A percentile compares a stretch with the other conserved stretches of the same genome.
Conservation (phyloP, 768 basidiomycete species). For the Gymnopilus junonius region DNA sequence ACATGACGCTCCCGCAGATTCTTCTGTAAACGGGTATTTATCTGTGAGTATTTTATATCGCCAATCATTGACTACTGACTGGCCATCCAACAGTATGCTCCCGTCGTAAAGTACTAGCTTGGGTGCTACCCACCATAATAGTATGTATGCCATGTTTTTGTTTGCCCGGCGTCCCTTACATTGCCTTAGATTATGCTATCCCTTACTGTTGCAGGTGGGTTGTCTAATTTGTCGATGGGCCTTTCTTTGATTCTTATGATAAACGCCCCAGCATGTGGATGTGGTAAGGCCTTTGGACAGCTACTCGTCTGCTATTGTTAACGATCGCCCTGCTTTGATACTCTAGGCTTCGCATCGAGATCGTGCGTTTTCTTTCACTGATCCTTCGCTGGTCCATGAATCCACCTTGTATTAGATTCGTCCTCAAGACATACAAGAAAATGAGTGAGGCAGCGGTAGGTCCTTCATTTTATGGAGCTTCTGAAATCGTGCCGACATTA, state of each 20-base stretch:
- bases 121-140: not conserved
- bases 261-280: not conserved
- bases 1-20: not conserved
- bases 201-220: not conserved
- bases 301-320: not conserved
- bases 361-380: not conserved
- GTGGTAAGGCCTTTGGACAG: not conserved
- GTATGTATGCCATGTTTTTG: not conserved
- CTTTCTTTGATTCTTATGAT: not conserved
- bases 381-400: too few species aligned
- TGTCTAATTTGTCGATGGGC: not conserved
- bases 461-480: not conserved
- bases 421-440: constrained; percentile 8
- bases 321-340: not conserved
- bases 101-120: not conserved
- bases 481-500: not conserved
- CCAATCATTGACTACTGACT: not conserved
- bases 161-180: not conserved
- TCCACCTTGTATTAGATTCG: constrained; percentile 2
- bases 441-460: constrained; percentile 13
- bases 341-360: not conserved
- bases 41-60: not conserved
- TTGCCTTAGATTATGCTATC: not conserved
- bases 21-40: not conserved
- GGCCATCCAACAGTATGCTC: not conserved